Percentiles rank a stretch among this genome's conserved stretches.
Conservation (phyloP, 495 filamentous ascomycete genomes). For the Xylaria curta region DNA sequence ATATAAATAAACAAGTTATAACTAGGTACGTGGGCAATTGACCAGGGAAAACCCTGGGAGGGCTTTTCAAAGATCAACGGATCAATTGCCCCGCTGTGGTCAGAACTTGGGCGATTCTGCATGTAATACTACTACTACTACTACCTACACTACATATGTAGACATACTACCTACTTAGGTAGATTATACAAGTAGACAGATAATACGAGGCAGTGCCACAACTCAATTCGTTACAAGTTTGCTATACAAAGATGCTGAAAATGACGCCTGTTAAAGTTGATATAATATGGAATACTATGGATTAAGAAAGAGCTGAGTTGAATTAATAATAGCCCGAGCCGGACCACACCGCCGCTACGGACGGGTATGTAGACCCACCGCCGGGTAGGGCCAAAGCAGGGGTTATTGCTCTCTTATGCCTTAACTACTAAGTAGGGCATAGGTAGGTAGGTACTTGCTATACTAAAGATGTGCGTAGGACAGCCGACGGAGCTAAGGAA, state of each 20-base stretch:
- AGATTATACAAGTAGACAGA: too few species aligned
- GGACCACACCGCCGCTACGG: background rate
- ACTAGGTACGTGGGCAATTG: background rate
- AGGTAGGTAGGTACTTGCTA: background rate
- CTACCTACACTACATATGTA: too few species aligned
- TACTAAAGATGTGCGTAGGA: background rate
- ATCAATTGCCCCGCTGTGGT: background rate
- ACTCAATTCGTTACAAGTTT: too few species aligned
- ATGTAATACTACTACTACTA: background rate
- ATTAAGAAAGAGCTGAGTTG: background rate
- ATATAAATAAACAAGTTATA: background rate
- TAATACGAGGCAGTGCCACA: too few species aligned
- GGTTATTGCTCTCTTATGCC: background rate
- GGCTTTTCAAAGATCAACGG: background rate
- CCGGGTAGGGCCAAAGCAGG: constrained; percentile 18
- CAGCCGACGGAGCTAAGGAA: constrained; percentile 7
- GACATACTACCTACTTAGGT: too few species aligned
- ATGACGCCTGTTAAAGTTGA: background rate
- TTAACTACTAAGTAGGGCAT: too few species aligned
- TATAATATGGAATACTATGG: too few species aligned
- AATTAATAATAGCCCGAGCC: background rate
- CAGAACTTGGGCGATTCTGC: background rate
- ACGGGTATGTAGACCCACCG: constrained; percentile 8
- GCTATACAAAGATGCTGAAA: background rate
- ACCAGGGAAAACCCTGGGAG: background rate